Evolutionary conservation across 2,329 filamentous ascomycete species (phyloP).

Genomic region (Penicillium sp.): DNA sequence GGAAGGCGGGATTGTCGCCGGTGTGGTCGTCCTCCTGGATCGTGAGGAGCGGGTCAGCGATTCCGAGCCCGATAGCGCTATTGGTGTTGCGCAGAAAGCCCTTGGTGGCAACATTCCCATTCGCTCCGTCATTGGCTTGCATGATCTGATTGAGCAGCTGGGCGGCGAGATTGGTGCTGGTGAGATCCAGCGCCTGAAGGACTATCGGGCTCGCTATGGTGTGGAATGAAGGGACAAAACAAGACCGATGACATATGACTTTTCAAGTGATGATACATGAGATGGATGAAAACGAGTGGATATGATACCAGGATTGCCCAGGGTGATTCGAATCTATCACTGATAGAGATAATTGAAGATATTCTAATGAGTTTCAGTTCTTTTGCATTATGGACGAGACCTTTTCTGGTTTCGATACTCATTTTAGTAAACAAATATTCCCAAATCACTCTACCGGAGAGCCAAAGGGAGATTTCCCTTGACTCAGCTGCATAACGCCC

Average conservation of each 20-base stretch:
- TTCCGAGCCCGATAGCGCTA: conserved; percentile 64
- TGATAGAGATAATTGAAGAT: not conserved
- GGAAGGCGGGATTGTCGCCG: conserved; percentile 77
- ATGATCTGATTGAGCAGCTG: conserved; percentile 71
- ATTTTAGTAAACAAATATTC: too few relatives aligned
- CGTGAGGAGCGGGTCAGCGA: conserved; percentile 60
- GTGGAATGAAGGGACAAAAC: conserved; percentile 25
- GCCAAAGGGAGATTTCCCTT: too few relatives aligned
- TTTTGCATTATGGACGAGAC: too few relatives aligned
- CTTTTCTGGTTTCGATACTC: too few relatives aligned
- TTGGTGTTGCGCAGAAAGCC: conserved; percentile 78
- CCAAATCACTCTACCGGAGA: too few relatives aligned
- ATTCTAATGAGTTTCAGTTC: too few relatives aligned
- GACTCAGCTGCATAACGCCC: too few relatives aligned
- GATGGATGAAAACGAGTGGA: conserved; percentile 11
- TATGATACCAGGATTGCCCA: conserved; percentile 22
- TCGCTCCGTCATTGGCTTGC: conserved; percentile 62
- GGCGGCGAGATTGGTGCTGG: conserved; percentile 56
- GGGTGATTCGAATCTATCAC: conserved; percentile 9
- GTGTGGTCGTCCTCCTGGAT: conserved; percentile 83
- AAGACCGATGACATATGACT: conserved; percentile 3
- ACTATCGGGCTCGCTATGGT: conserved; percentile 55
- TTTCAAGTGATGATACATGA: conserved; percentile 21
- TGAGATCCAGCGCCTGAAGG: conserved; percentile 62
- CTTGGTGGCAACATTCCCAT: conserved; percentile 67